Percentiles rank a stretch among this genome's conserved stretches.
These are phyloP conservation scores for Soucietia sequanensis DNA, from an alignment of 805 yeast species.

Conservation along the genomic window DNA sequence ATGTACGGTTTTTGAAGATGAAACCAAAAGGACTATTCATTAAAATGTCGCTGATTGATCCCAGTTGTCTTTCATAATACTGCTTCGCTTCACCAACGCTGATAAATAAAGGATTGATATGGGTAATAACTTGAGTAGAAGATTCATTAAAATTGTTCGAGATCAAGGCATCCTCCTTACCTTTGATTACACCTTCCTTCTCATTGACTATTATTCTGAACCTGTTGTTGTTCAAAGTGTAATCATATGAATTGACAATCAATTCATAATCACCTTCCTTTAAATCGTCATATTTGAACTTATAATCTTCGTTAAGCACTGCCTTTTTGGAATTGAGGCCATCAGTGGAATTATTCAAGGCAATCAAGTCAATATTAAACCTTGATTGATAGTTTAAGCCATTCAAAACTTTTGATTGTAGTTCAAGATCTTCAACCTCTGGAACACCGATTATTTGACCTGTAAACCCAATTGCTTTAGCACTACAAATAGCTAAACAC, in stretches of 20 bases:
- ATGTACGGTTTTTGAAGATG: constrained; percentile 34
- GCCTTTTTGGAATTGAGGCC: constrained; percentile 7
- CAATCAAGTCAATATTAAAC: constrained; percentile 23
- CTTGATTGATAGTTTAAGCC: constrained; percentile 35
- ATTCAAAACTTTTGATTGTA: constrained; percentile 22
- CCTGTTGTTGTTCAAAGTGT: constrained; percentile 22
- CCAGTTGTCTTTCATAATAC: constrained; percentile 33
- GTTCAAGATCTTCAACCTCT: constrained; percentile 9
- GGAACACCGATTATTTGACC: constrained; percentile 33
- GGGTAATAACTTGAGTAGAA: constrained; percentile 12
- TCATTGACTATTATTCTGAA: constrained; percentile 25
- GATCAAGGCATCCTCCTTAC: constrained; percentile 20
- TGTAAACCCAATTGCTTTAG: constrained; percentile 15
- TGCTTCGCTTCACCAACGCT: constrained; percentile 20
- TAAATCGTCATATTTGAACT: constrained; percentile 23
- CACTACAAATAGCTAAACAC: too few species aligned
- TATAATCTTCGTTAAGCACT: constrained; percentile 22
- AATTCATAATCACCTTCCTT: constrained; percentile 34
- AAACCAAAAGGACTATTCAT: constrained; percentile 42
- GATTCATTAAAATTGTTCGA: constrained; percentile 15
- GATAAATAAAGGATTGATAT: constrained; percentile 19
- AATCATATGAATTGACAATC: constrained; percentile 34
- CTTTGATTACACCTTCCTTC: constrained; percentile 14
- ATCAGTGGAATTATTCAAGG: constrained; percentile 2
- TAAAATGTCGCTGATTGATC: constrained; percentile 30